Evolutionary conservation across 192 early-diverging fungal species (phyloP).

Genomic region (Backusella westeae): DNA sequence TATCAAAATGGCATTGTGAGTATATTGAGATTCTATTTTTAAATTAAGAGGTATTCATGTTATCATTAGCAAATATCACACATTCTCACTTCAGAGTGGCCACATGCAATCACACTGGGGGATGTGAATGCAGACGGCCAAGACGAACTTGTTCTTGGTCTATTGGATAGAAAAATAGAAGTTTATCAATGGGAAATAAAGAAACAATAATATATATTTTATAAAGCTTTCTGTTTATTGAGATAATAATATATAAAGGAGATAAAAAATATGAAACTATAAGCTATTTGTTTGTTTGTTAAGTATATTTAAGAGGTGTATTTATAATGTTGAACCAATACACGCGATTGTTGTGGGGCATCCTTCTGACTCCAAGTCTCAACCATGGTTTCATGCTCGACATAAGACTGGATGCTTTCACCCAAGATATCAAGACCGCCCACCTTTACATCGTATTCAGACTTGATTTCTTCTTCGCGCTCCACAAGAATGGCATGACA

Average conservation of each 20-base stretch:
- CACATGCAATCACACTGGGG: slow-evolving; percentile 28
- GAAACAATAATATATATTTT: neutral
- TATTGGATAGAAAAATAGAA: slow-evolving; percentile 33
- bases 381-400: slow-evolving; percentile 18
- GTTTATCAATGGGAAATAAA: slow-evolving; percentile 24
- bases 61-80: slow-evolving; percentile 19
- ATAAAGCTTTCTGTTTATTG: slow-evolving; percentile 4
- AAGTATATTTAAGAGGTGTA: neutral
- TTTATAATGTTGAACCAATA: neutral
- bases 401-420: slow-evolving; percentile 28
- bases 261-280: neutral
- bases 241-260: neutral
- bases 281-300: neutral
- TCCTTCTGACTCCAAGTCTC: neutral
- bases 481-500: slow-evolving; percentile 14
- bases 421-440: slow-evolving; percentile 26
- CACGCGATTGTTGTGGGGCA: neutral
- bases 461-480: slow-evolving; percentile 3
- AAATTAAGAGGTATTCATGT: neutral
- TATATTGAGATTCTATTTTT: neutral
- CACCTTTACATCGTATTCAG: slow-evolving; percentile 2
- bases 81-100: slow-evolving; percentile 34
- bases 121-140: slow-evolving; percentile 37
- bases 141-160: slow-evolving; percentile 38
- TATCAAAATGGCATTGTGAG: slow-evolving; percentile 34